These are phyloP conservation scores for Lachancea nothofagi DNA, from an alignment of 805 yeast species.

Conservation along the genomic window DNA sequence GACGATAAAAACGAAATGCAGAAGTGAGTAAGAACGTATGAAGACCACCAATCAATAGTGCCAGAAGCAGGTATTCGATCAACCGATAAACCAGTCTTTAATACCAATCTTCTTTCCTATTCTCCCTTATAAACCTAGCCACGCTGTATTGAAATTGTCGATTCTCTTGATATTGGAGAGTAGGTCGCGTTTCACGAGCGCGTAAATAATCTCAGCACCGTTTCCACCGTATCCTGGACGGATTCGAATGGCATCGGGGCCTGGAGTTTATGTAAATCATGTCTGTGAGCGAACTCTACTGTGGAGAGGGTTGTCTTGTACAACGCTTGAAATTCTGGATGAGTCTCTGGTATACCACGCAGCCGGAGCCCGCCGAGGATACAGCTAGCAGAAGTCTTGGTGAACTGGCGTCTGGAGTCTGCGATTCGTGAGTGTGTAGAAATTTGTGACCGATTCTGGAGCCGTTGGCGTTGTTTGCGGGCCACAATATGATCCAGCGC, in stretches of 20 bases:
- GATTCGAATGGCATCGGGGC: conserved; percentile 28
- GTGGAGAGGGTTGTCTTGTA: conserved; percentile 35
- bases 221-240: conserved; percentile 35
- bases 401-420: conserved; percentile 25
- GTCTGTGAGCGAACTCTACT: conserved; percentile 36
- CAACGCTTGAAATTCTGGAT: conserved; percentile 32
- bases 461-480: conserved; percentile 18
- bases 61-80: too few relatives aligned
- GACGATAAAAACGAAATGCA: too few relatives aligned
- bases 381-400: conserved; percentile 32
- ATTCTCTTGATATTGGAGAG: background rate
- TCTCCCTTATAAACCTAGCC: too few relatives aligned
- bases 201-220: conserved; percentile 31
- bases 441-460: conserved; percentile 14
- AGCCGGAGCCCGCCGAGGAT: conserved; percentile 36
- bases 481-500: conserved; percentile 12
- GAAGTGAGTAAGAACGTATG: too few relatives aligned
- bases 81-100: too few relatives aligned
- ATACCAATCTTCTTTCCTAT: too few relatives aligned
- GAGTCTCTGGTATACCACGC: conserved; percentile 30
- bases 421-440: conserved; percentile 19
- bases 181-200: conserved; percentile 15
- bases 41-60: too few relatives aligned
- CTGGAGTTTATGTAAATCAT: conserved; percentile 15
- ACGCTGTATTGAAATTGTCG: too few relatives aligned